These are phyloP conservation scores for Xylaria sp. DNA, from an alignment of 2,329 filamentous ascomycete species.

Conservation along the genomic window DNA sequence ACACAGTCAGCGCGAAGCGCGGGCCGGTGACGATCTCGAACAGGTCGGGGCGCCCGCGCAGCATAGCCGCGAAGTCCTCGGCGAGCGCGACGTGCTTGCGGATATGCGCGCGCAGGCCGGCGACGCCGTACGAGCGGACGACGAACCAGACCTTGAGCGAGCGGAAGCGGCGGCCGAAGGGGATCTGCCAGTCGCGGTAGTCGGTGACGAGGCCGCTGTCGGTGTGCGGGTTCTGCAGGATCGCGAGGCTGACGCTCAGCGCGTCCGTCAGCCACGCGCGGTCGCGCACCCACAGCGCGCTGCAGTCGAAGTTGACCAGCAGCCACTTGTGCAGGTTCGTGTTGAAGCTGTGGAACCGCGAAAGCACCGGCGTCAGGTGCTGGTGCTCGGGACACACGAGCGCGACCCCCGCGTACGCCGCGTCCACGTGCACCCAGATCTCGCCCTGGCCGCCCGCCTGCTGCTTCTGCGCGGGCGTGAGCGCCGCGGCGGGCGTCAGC, in stretches of 20 bases:
- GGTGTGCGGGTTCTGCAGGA: conserved; percentile 80
- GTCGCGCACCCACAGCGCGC: conserved; percentile 78
- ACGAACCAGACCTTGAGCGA: conserved; percentile 96
- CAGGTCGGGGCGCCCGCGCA: conserved; percentile 67
- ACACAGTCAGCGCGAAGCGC: conserved; percentile 78
- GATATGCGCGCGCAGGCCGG: conserved; percentile 76
- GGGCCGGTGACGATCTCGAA: conserved; percentile 79
- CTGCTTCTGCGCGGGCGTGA: conserved; percentile 23
- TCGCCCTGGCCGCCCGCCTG: conserved; percentile 48
- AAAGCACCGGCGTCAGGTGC: conserved; percentile 62
- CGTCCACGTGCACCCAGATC: conserved; percentile 93
- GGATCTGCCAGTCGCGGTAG: conserved; percentile 97
- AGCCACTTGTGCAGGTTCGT: conserved; percentile 99
- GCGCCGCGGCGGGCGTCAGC: conserved; percentile 31
- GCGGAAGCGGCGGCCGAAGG: conserved; percentile 85
- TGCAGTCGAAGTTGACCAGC: conserved; percentile 88
- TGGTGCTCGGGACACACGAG: conserved; percentile 83
- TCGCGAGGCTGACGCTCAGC: conserved; percentile 68
- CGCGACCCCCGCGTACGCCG: conserved; percentile 87
- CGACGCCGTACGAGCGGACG: conserved; percentile 78
- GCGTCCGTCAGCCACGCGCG: conserved; percentile 79
- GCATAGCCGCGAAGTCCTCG: conserved; percentile 68
- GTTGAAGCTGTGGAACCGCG: conserved; percentile 83
- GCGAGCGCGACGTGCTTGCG: conserved; percentile 70
- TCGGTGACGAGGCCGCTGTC: conserved; percentile 87